Evolutionary conservation across 768 basidiomycete genomes (phyloP).

Genomic region (Panaeolus papilionaceus): DNA sequence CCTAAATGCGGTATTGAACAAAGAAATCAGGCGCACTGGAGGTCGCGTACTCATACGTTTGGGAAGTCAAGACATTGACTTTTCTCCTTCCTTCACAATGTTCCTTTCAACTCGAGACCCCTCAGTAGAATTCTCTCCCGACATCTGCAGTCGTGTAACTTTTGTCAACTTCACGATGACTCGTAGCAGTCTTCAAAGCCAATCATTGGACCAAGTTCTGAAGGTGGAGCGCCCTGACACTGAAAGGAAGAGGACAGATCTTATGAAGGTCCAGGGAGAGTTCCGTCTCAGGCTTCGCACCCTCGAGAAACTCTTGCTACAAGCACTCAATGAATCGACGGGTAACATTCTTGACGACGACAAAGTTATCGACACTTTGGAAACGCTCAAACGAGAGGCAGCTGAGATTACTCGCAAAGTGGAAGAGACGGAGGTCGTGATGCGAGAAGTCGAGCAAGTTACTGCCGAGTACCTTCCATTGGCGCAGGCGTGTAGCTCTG

Average conservation of each 20-base stretch:
- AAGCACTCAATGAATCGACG: conserved; percentile 94
- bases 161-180: conserved; percentile 99
- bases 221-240: conserved; percentile 98
- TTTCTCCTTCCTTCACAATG: conserved; percentile 99
- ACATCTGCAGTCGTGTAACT: conserved; percentile 96
- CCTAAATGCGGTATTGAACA: conserved; percentile 95
- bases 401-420: conserved; percentile 96
- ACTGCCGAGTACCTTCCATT: conserved; percentile 94
- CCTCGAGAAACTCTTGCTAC: conserved; percentile 89
- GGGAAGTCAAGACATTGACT: conserved; percentile 98
- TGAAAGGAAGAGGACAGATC: conserved; percentile 92
- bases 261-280: conserved; percentile 98
- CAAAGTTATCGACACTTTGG: conserved; percentile 96
- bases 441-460: conserved; percentile 96
- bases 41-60: conserved; percentile 97
- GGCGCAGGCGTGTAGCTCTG: conserved; percentile 94
- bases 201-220: conserved; percentile 95
- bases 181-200: conserved; percentile 96
- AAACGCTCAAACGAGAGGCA: conserved; percentile 95
- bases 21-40: conserved; percentile 93
- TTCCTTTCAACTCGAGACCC: conserved; percentile 98
- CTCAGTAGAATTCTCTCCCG: conserved; percentile 96
- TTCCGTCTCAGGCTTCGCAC: conserved; percentile 93
- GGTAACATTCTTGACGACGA: conserved; percentile 99
- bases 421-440: conserved; percentile 94